A percentile compares a stretch with the other conserved stretches of the same genome.
Evolutionary conservation across 257 asterid genomes (phyloP).

Genomic region (Catharanthus roseus): DNA sequence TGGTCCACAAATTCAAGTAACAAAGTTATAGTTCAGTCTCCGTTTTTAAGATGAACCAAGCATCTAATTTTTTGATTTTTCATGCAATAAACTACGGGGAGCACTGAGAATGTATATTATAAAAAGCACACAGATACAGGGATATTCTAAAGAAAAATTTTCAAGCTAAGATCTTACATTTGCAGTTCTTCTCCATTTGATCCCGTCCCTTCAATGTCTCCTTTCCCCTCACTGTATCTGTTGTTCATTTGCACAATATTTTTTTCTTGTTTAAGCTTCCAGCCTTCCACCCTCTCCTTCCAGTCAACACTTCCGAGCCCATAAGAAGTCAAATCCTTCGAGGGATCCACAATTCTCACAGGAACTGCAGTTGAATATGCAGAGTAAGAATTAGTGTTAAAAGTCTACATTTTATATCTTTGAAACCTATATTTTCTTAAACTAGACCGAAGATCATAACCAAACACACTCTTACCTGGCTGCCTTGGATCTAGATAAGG

Average conservation of each 20-base stretch:
- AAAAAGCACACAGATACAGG: too few relatives aligned
- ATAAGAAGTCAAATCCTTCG: constrained; percentile 76
- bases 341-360: constrained; percentile 82
- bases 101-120: too few relatives aligned
- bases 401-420: not conserved
- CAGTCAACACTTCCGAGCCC: constrained; percentile 89
- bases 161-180: constrained; percentile 45
- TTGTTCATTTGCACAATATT: constrained; percentile 50
- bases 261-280: constrained; percentile 72
- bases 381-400: constrained; percentile 7
- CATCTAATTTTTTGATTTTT: not conserved
- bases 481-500: constrained; percentile 88
- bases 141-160: not conserved
- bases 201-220: constrained; percentile 73
- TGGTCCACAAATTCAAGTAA: not conserved
- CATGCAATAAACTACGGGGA: not conserved
- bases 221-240: constrained; percentile 57
- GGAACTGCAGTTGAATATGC: constrained; percentile 53
- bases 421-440: not conserved
- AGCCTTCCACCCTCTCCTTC: constrained; percentile 86
- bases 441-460: not conserved
- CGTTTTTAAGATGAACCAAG: not conserved
- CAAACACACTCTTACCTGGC: constrained; percentile 52
- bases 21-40: not conserved
- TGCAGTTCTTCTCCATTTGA: constrained; percentile 70